Conservation (phyloP, 345 rosid genomes). For the Murraya koenigii region DNA sequence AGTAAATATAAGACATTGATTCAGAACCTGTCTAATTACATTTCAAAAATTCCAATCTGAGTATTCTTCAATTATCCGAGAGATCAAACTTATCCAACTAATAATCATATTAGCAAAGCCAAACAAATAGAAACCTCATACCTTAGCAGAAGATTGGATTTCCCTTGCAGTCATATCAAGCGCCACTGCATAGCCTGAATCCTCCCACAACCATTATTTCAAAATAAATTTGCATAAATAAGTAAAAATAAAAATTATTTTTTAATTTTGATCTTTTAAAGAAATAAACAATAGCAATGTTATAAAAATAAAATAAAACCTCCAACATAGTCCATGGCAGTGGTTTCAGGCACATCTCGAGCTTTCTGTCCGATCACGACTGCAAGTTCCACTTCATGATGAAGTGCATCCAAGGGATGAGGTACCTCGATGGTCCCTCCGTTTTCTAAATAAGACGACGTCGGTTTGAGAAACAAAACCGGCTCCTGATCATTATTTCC, state of each 20-base stretch:
- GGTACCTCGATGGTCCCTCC: constrained; percentile 96
- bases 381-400: constrained; percentile 96
- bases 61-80: not conserved
- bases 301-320: constrained; percentile 36
- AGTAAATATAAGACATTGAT: not conserved
- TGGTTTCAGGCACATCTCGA: constrained; percentile 67
- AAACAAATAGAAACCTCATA: constrained; percentile 15
- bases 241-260: not conserved
- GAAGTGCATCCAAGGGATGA: constrained; percentile 60
- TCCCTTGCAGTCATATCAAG: constrained; percentile 96
- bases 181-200: constrained; percentile 82
- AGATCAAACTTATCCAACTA: not conserved
- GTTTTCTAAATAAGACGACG: constrained; percentile 79
- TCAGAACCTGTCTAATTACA: not conserved
- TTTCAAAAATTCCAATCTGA: not conserved
- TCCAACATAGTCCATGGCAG: constrained; percentile 87
- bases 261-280: not conserved
- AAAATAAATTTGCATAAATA: not conserved
- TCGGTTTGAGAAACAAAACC: constrained; percentile 85
- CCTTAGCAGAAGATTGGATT: constrained; percentile 85
- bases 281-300: not conserved
- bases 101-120: not conserved
- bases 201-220: constrained; percentile 2
- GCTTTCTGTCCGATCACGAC: constrained; percentile 78
- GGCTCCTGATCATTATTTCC: constrained; percentile 49